These are phyloP conservation scores for Candida sanyaensis DNA, from an alignment of 1,139 yeast species.

Conservation along the genomic window DNA sequence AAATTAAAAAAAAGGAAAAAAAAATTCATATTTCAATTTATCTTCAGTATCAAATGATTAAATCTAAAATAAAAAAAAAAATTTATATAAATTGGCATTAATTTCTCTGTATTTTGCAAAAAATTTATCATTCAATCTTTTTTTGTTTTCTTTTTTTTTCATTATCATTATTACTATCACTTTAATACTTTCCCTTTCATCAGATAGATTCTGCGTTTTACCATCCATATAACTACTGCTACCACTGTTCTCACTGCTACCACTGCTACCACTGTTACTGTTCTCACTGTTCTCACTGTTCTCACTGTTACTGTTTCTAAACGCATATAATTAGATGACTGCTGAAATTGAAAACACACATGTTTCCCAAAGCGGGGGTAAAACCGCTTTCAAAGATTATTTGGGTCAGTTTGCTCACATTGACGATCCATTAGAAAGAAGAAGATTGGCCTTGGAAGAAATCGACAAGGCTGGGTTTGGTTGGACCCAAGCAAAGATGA, in stretches of 20 bases:
- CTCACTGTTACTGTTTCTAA: background rate
- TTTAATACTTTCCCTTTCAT: background rate
- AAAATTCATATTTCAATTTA: too few relatives aligned
- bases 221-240: too few relatives aligned
- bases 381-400: constrained; percentile 87
- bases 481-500: constrained; percentile 87
- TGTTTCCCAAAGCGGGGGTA: constrained; percentile 57
- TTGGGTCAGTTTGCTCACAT: constrained; percentile 81
- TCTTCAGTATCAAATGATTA: too few relatives aligned
- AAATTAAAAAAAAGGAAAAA: too few relatives aligned
- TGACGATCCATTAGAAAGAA: constrained; percentile 85
- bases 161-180: background rate
- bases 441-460: constrained; percentile 85
- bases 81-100: background rate
- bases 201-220: background rate
- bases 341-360: constrained; percentile 5
- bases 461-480: constrained; percentile 84
- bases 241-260: too few relatives aligned
- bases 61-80: background rate
- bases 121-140: background rate
- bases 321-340: background rate
- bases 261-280: background rate
- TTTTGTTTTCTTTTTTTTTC: background rate
- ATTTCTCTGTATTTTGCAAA: background rate
- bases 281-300: too few relatives aligned